Evolutionary conservation across 169 alveolate genomes (phyloP), one percentile per base, ranked within the genome.

Genomic region (Theileria annulata): DNA sequence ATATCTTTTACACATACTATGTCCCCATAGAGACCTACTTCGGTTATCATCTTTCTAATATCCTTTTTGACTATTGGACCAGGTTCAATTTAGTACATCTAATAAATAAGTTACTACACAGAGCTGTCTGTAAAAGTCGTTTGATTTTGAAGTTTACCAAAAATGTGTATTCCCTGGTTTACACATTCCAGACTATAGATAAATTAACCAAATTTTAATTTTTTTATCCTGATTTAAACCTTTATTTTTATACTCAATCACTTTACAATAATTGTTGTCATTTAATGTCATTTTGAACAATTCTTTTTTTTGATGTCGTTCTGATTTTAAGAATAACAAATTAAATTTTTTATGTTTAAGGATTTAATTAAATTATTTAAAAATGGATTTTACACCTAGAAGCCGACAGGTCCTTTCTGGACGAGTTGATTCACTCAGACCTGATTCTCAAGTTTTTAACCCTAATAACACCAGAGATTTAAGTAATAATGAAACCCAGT

Each of bases 401-500:
- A 62, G 71, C 31, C 71, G 71, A 15, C 71, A 15, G 42, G 71
- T 62, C 37, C 71, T 62, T 21, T 62, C 71, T 28, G 71, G 51
- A 0, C 31, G 71, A 19, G 71, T 37, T 28, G 71, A 37, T 27
- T n/a, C 71, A 37, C 71, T 21, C 37, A 62, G 71, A 19, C 81
- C 77, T 6, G 67, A 74, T 3, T 25, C 82, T 12, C 90, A 64
- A 51, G 59, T 66, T 10, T 88, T 75, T 60, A 62, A 62, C 71
- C 67, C 67, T 58, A 15, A 62, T n/a, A 62, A 62, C 48, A 62
- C 51, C 31, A n/a, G 25, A 37, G 71, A 62, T 28, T 5, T 62
- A 21, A 62, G 37, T 19, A 28, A 62, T 21, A 62, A 62, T 62
- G 76, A 42, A 21, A 85, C 94, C 13, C 92, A 87, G 63, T 87